A percentile compares a stretch with the other conserved stretches of the same genome.
phyloP scores from a whole-genome alignment of 2,329 filamentous ascomycete species.

The Colletotrichum lentis region DNA sequence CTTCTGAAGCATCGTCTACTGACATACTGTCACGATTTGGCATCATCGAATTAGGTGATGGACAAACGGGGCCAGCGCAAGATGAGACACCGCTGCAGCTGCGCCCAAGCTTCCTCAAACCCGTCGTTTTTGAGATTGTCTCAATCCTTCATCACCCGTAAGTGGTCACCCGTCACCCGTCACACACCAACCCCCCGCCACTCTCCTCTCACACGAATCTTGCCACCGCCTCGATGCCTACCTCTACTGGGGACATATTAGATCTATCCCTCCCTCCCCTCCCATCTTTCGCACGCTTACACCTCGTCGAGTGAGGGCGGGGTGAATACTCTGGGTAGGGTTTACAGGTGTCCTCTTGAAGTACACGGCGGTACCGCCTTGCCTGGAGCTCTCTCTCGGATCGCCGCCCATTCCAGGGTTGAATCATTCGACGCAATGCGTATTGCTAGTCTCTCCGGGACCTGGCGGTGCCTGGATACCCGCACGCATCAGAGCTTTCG shows the following conservation, averaged over 20 bases:
- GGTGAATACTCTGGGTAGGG: constrained; percentile 26
- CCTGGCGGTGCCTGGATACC: constrained; percentile 21
- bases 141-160: constrained; percentile 2
- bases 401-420: constrained; percentile 32
- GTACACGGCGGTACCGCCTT: background rate
- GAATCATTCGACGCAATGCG: constrained; percentile 30
- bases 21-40: background rate
- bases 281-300: constrained; percentile 24
- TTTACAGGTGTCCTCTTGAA: constrained; percentile 18
- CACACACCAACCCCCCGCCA: background rate
- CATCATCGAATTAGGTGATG: constrained; percentile 2
- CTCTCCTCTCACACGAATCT: background rate
- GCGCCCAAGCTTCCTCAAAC: constrained; percentile 11
- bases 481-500: constrained; percentile 19
- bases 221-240: constrained; percentile 2
- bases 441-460: constrained; percentile 30
- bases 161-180: background rate
- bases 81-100: constrained; percentile 11
- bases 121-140: background rate
- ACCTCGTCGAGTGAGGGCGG: constrained; percentile 28
- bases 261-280: constrained; percentile 3
- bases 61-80: background rate
- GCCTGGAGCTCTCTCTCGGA: constrained; percentile 30
- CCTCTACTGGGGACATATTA: background rate
- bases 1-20: background rate